Percentiles rank a stretch among this genome's conserved stretches.
Evolutionary conservation across 306 rosid genomes (phyloP).

Genomic region (Astragalus glycyphyllos): DNA sequence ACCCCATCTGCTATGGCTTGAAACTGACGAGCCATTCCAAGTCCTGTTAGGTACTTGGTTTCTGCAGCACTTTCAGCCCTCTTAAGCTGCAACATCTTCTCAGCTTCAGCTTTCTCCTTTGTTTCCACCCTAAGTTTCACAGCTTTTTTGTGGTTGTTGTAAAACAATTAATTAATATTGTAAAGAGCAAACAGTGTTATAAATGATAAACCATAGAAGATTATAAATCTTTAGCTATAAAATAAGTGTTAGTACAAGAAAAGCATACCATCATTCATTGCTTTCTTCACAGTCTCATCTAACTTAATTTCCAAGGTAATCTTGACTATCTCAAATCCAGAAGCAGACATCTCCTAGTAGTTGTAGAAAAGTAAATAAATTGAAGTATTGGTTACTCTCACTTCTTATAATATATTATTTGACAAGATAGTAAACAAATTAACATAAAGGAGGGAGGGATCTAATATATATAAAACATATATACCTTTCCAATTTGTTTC

Average conservation of each 20-base stretch:
- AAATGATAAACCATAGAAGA: no score
- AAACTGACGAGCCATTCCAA: constrained; percentile 84
- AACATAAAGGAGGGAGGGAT: no score
- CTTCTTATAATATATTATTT: background rate
- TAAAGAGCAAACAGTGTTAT: no score
- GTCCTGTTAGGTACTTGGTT: constrained; percentile 81
- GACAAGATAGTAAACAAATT: no score
- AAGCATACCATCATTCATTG: constrained; percentile 82
- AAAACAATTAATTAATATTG: background rate
- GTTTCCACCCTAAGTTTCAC: no score
- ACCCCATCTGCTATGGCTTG: constrained; percentile 51
- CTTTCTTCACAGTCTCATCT: constrained; percentile 74
- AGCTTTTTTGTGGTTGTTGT: no score
- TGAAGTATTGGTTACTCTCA: background rate
- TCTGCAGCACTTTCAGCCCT: constrained; percentile 89
- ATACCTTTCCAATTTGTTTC: constrained; percentile 77
- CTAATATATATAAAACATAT: background rate
- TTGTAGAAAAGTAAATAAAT: background rate
- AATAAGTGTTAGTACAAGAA: background rate
- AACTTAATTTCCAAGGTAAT: constrained; percentile 78
- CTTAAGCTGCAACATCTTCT: constrained; percentile 77
- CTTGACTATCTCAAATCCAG: constrained; percentile 80
- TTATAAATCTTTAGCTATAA: no score
- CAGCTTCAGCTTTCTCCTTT: constrained; percentile 66
- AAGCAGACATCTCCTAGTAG: constrained; percentile 76